Conservation (phyloP, 352 stramenopile species). For the Phytophthora kernoviae region DNA sequence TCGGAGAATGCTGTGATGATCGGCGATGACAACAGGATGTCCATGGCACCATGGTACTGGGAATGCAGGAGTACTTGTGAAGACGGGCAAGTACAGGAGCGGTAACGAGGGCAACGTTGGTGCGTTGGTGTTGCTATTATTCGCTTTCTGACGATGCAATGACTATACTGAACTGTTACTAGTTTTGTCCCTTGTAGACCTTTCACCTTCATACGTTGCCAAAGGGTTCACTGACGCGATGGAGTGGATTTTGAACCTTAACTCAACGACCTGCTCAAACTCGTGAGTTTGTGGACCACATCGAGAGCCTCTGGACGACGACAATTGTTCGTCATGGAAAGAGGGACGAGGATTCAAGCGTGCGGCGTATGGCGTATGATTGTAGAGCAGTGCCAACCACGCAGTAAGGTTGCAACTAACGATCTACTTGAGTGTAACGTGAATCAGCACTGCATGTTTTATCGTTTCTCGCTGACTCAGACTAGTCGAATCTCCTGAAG, state of each 20-base stretch:
- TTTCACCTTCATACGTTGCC: conserved; percentile 26
- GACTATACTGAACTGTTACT: background rate
- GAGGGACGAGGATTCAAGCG: no score
- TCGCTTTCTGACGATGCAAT: background rate
- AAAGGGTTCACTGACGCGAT: conserved; percentile 35
- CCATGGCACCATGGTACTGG: conserved; percentile 43
- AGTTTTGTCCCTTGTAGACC: conserved; percentile 1
- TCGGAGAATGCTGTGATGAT: conserved; percentile 55
- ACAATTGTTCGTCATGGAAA: no score
- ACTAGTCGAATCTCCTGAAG: no score
- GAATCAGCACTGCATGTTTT: no score
- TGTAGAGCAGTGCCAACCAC: no score
- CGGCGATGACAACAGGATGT: conserved; percentile 62
- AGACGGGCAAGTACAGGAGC: conserved; percentile 55
- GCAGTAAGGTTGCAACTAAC: no score
- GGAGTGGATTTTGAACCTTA: conserved; percentile 32
- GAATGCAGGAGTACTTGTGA: conserved; percentile 54
- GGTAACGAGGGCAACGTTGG: conserved; percentile 40
- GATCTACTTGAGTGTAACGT: no score
- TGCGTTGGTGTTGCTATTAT: conserved; percentile 4
- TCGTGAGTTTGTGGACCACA: conserved; percentile 3
- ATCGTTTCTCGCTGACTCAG: no score
- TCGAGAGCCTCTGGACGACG: background rate
- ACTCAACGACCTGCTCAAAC: background rate
- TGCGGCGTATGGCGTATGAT: no score